phyloP scores from a whole-genome alignment of 192 early-diverging fungal genomes.

The Spinellus fusiger region DNA sequence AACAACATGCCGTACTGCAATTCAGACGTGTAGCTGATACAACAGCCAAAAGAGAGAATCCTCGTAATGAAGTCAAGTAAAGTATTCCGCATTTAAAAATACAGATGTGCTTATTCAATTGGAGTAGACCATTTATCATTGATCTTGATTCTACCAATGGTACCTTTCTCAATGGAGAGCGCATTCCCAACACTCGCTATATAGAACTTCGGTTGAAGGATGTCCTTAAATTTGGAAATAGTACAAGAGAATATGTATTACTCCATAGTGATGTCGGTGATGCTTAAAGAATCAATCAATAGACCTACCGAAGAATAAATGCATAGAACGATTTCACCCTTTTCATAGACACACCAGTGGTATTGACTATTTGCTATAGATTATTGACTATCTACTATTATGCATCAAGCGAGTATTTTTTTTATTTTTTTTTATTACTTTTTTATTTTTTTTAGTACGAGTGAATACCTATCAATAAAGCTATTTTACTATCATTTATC shows the following conservation, averaged over 20 bases:
- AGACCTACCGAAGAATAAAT: too few species aligned
- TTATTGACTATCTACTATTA: too few species aligned
- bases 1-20: slow-evolving; percentile 92
- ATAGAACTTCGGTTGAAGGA: slow-evolving; percentile 80
- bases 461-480: too few species aligned
- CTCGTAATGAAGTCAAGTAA: slow-evolving; percentile 50
- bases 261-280: slow-evolving; percentile 57
- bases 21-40: slow-evolving; percentile 62
- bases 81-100: neutral
- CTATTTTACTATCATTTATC: too few species aligned
- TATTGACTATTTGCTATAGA: too few species aligned
- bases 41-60: slow-evolving; percentile 38
- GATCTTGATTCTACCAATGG: slow-evolving; percentile 92
- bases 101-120: neutral
- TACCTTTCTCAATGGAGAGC: slow-evolving; percentile 77
- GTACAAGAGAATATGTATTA: slow-evolving; percentile 88
- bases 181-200: slow-evolving; percentile 71
- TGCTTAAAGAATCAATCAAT: too few species aligned
- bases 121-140: slow-evolving; percentile 81
- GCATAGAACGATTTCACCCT: too few species aligned
- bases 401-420: too few species aligned
- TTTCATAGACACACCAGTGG: too few species aligned
- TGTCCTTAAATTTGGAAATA: slow-evolving; percentile 85
- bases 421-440: too few species aligned
- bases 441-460: too few species aligned